phyloP scores from a whole-genome alignment of 768 basidiomycete genomes.

The Vararia minispora region DNA sequence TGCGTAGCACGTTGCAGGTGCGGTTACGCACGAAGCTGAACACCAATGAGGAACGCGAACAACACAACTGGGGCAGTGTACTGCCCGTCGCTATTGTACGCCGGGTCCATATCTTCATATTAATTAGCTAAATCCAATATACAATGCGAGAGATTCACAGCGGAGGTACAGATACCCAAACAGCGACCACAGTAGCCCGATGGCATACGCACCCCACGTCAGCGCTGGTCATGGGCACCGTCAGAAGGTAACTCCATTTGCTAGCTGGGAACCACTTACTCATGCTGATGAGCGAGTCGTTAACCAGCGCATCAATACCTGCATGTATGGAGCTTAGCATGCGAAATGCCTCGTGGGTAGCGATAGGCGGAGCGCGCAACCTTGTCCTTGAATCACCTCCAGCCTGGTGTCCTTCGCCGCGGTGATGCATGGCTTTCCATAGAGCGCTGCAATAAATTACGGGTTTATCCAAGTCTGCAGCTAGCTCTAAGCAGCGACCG shows the following conservation, averaged over 20 bases:
- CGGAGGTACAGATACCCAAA: constrained; percentile 73
- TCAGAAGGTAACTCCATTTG: neutral
- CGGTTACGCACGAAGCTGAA: constrained; percentile 51
- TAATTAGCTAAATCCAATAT: constrained; percentile 1
- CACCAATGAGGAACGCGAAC: constrained; percentile 74
- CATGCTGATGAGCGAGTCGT: constrained; percentile 74
- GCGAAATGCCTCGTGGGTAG: constrained; percentile 4
- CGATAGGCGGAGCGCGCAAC: constrained; percentile 23
- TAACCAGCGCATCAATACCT: constrained; percentile 66
- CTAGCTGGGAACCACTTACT: constrained; percentile 36
- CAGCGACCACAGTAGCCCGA: constrained; percentile 62
- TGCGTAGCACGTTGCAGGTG: constrained; percentile 2
- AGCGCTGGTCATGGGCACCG: constrained; percentile 30
- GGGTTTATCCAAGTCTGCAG: neutral
- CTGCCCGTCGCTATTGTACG: constrained; percentile 63
- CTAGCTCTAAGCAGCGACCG: too few relatives aligned
- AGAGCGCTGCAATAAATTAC: constrained; percentile 41
- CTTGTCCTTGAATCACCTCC: constrained; percentile 64
- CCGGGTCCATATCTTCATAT: constrained; percentile 50
- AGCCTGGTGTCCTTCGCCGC: constrained; percentile 84
- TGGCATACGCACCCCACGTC: constrained; percentile 71
- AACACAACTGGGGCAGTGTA: constrained; percentile 71
- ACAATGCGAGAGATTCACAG: constrained; percentile 29
- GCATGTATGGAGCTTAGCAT: neutral
- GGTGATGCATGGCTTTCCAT: constrained; percentile 71